Percentiles rank a stretch among this genome's conserved stretches.
Conservation (phyloP, 2,329 filamentous ascomycete genomes). For the Calonectria henricotiae region DNA sequence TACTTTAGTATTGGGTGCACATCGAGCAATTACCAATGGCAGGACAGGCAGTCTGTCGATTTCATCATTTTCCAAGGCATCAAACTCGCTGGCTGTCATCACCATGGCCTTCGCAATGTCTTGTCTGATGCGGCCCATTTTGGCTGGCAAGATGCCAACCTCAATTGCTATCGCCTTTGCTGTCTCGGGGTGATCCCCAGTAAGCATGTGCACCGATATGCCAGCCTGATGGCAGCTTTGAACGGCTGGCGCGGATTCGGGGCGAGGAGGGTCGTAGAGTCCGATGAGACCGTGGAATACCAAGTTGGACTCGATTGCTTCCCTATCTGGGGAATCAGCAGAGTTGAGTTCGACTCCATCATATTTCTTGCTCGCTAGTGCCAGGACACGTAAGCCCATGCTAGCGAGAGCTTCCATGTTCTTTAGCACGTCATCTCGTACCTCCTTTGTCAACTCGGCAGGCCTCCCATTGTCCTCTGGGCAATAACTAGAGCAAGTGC, state of each 20-base stretch:
- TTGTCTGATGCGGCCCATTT: slow-evolving; percentile 67
- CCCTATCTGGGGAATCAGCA: slow-evolving; percentile 62
- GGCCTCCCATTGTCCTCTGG: slow-evolving; percentile 62
- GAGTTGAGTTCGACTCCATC: slow-evolving; percentile 61
- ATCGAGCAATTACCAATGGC: slow-evolving; percentile 79
- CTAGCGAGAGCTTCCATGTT: slow-evolving; percentile 81
- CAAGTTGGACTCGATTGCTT: slow-evolving; percentile 72
- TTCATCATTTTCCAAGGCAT: slow-evolving; percentile 75
- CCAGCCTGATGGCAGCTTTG: slow-evolving; percentile 73
- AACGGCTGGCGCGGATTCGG: slow-evolving; percentile 76
- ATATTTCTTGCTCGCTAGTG: slow-evolving; percentile 71
- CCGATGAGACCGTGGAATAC: slow-evolving; percentile 80
- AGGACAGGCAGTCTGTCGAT: slow-evolving; percentile 76
- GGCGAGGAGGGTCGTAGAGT: slow-evolving; percentile 81
- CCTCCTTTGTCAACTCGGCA: slow-evolving; percentile 65
- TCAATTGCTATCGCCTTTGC: slow-evolving; percentile 76
- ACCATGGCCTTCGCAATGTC: slow-evolving; percentile 75
- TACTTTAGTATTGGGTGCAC: slow-evolving; percentile 80
- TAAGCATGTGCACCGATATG: slow-evolving; percentile 79
- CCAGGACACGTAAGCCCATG: slow-evolving; percentile 79
- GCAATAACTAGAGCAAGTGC: slow-evolving; percentile 72
- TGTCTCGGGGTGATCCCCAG: slow-evolving; percentile 78
- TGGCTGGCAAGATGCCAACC: slow-evolving; percentile 74
- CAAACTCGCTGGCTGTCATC: slow-evolving; percentile 78
- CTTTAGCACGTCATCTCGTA: slow-evolving; percentile 71